phyloP scores from a whole-genome alignment of 331 rosid species.

The Prunus yedoensis region DNA sequence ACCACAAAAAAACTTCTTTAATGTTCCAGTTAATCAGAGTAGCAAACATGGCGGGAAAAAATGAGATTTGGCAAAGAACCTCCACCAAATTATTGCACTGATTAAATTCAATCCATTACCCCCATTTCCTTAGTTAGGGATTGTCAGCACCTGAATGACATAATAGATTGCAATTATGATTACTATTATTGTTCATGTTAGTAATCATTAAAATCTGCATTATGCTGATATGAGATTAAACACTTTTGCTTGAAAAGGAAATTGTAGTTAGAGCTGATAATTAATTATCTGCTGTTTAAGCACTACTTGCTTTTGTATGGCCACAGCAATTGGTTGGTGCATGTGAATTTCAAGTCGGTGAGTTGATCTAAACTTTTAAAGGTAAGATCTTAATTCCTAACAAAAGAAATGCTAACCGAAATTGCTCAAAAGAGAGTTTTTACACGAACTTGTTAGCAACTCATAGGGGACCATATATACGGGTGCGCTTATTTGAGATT shows the following conservation, averaged over 20 bases:
- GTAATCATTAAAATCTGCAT: neutral
- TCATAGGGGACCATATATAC: neutral
- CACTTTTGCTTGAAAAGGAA: neutral
- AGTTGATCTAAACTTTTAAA: conserved; percentile 9
- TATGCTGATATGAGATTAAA: neutral
- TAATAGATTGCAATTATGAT: conserved; percentile 2
- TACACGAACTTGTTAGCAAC: too few relatives aligned
- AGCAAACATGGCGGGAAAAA: too few relatives aligned
- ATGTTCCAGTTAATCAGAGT: too few relatives aligned
- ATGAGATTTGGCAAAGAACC: too few relatives aligned
- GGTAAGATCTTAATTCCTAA: conserved; percentile 25
- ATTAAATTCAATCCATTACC: too few relatives aligned
- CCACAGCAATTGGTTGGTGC: neutral
- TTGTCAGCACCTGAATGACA: neutral
- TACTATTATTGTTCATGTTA: neutral
- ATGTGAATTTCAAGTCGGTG: neutral
- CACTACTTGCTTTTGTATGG: neutral
- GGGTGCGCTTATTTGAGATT: conserved; percentile 16
- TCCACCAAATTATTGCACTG: too few relatives aligned
- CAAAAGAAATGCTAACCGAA: neutral
- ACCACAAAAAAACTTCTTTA: too few relatives aligned
- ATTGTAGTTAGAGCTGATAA: neutral
- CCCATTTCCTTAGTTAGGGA: neutral
- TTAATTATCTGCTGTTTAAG: neutral
- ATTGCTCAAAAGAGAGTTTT: too few relatives aligned